Evolutionary conservation across 768 basidiomycete species (phyloP).

Genomic region (Termitomyces sp.): DNA sequence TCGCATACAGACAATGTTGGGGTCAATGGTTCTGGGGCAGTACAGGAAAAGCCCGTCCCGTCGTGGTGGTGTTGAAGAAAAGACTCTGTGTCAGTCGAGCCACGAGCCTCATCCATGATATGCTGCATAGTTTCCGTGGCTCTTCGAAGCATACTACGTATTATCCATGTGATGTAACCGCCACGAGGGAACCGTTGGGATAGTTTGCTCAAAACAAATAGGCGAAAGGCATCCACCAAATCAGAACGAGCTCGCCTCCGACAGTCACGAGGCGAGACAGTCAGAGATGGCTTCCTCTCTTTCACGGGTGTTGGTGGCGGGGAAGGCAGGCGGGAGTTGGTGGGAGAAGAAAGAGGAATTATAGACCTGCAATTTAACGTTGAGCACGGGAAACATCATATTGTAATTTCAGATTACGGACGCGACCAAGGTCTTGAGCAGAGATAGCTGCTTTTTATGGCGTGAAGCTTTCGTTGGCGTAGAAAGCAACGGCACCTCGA

Average conservation of each 20-base stretch:
- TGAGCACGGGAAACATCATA: conserved; percentile 13
- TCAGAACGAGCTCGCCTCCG: conserved; percentile 61
- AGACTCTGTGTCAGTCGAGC: conserved; percentile 7
- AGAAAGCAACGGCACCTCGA: conserved; percentile 20
- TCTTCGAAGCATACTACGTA: conserved; percentile 47
- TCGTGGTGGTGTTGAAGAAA: conserved; percentile 8
- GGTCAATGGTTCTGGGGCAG: conserved; percentile 26
- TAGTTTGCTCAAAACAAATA: conserved; percentile 54
- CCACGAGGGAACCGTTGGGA: conserved; percentile 26
- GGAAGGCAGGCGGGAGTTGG: conserved; percentile 24
- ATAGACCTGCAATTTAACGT: conserved; percentile 17
- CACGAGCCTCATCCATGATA: conserved; percentile 31
- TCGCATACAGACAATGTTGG: conserved; percentile 31
- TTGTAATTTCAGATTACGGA: conserved; percentile 32
- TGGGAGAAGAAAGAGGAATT: conserved; percentile 27
- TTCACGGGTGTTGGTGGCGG: conserved; percentile 25
- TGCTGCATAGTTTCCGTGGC: conserved; percentile 38
- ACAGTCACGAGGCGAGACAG: conserved; percentile 35
- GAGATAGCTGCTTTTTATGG: conserved; percentile 67
- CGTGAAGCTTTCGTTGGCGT: conserved; percentile 31
- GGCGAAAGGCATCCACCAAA: conserved; percentile 63
- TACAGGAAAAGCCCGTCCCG: conserved; percentile 22
- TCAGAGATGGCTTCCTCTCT: conserved; percentile 20
- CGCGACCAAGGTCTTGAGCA: conserved; percentile 67
- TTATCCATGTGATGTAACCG: conserved; percentile 51